Base-by-base conservation (phyloP, 1,284 basidiomycete genomes). In the Meira nashicola region DNA sequence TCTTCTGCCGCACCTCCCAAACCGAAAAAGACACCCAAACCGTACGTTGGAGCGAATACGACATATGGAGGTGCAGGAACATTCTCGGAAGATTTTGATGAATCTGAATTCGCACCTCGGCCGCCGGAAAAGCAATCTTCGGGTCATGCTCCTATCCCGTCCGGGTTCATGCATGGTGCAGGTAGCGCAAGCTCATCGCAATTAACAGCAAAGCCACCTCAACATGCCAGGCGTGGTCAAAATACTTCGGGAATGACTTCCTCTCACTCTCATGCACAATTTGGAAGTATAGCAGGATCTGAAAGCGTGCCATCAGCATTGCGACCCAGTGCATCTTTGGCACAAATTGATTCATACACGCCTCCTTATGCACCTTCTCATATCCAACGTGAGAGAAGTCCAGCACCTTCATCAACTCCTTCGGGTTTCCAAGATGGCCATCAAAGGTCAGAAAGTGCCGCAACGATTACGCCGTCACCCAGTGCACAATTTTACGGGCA, bases 21-120 rank as follows among this genome's bases (percentile, higher is more conserved):
- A 56, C 66, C 56, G 40, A 71, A 68, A 50, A 62, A 63, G n/a
- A 15, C 39, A 4, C 50, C 52, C 49, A 62, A 67, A 57, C 63
- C 69, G 4, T 50, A 63, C 11, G 54, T 70, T 0, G 61, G 65
- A 1, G 62, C 57, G 11, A 52, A 40, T 40, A 67, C 67, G 43
- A 68, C 71, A 2, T 74, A 74, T 43, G 72, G 72, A 28, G 72
- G 72, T 23, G 71, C 72, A 10, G 72, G 72, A 37, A 69, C 69
- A 14, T 74, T 73, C 54, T 62, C 66, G 46, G 67, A 67, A 4
- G 67, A 69, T 17, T 47, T 58, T 39, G 64, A 48, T 46, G 68
- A 73, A 14, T 25, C 39, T 19, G 55, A 39, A 37, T 54, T 6
- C 44, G 59, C 41, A 50, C 55, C 53, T 39, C 59, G 23, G 7